Conservation (phyloP, 176 grass and related monocot genomes). For the Oryza meyeriana region DNA sequence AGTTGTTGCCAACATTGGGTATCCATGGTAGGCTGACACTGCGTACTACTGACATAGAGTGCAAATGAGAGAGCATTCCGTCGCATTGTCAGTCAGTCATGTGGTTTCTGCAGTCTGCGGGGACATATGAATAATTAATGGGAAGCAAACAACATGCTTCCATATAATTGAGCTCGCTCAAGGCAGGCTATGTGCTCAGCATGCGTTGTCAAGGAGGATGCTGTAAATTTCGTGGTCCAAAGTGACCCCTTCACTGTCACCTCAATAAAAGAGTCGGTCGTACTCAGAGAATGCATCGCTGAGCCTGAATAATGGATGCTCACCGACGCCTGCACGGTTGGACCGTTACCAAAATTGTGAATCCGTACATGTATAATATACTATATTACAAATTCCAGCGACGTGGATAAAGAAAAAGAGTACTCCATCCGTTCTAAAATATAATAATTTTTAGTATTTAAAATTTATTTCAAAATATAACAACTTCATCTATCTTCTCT, state of each 20-base stretch:
- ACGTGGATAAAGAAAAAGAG: neutral
- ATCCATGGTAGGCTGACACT: neutral
- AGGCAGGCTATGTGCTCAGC: neutral
- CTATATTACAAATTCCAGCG: neutral
- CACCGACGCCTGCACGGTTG: neutral
- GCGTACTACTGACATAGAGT: neutral
- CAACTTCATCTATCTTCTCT: too few species aligned
- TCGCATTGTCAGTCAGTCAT: neutral
- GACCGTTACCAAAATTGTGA: neutral
- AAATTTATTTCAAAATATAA: too few species aligned
- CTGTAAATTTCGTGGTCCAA: conserved; percentile 28
- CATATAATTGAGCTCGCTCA: neutral
- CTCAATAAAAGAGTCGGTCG: neutral
- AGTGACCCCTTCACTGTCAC: neutral
- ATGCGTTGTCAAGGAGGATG: neutral
- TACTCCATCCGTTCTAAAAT: too few species aligned
- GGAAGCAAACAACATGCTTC: neutral
- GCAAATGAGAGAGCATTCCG: neutral
- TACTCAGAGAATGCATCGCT: neutral
- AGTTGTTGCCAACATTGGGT: neutral
- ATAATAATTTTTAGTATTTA: too few species aligned
- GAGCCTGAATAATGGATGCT: conserved; percentile 11
- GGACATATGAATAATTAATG: neutral
- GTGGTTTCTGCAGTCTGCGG: neutral
- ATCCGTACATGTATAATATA: neutral